These are phyloP conservation scores for Aspergillus sp. DNA, from an alignment of 2,329 filamentous ascomycete species.

Conservation along the genomic window DNA sequence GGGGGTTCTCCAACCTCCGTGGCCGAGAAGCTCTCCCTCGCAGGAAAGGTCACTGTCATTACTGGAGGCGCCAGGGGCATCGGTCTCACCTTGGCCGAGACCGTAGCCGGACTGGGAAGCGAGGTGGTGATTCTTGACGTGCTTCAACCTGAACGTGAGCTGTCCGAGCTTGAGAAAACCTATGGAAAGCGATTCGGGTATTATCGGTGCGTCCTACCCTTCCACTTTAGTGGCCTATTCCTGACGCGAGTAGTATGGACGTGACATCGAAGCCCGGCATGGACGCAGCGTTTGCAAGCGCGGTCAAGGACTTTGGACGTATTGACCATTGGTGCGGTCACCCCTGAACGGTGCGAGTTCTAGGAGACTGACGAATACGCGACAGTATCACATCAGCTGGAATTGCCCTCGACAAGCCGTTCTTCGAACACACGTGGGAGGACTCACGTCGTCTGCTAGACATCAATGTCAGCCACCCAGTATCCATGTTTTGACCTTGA, in stretches of 20 bases:
- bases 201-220: neutral
- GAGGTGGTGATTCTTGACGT: neutral
- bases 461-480: neutral
- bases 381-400: neutral
- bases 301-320: neutral
- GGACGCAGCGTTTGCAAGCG: neutral
- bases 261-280: neutral
- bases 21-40: no score
- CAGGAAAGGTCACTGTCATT: neutral
- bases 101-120: neutral
- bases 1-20: no score
- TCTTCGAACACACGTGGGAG: neutral
- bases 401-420: conserved; percentile 1
- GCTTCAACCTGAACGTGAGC: neutral
- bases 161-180: neutral
- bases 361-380: neutral
- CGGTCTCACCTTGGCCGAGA: neutral
- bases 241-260: neutral
- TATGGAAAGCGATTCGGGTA: neutral
- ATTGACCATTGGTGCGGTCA: neutral
- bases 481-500: no score
- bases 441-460: neutral
- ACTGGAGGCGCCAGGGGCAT: conserved; percentile 1
- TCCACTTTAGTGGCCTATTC: neutral
- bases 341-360: neutral